Evolutionary conservation across 805 yeast genomes (phyloP), one percentile per base, ranked within the genome.

Genomic region (Yarrowia deformans): DNA sequence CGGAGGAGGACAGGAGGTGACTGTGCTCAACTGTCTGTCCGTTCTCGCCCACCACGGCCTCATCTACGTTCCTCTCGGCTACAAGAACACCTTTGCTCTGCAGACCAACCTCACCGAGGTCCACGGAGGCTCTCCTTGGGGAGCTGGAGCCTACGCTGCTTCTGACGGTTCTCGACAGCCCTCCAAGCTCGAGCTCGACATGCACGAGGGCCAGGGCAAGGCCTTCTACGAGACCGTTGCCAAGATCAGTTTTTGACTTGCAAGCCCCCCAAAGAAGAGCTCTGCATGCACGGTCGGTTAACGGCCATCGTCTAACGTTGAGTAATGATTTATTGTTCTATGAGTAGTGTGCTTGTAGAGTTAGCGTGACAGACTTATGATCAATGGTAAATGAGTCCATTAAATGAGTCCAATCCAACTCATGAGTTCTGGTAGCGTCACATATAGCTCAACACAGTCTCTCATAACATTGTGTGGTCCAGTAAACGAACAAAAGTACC

Each of bases 71-170:
- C 96, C 97, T 71, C 82, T 90, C 73, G 97, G 97, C 71, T 91
- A 87, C 80, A 84, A 82, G 71, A 78, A 81, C 71, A 81, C 84
- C 2, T 88, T 87, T 78, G 83, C 84, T 6, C 83, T 83, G 72
- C 75, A 88, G 72, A 79, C 90, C 50, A 82, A 82, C 79, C 75
- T 88, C 52, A 84, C 82, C 1, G 92, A 90, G 80, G 83, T 86
- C 61, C 96, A 89, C 76, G 97, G 97, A 72, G 90, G 90, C 69
- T 85, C 93, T 29, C 86, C 97, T 55, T 91, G 93, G 92, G 97
- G 97, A 78, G 89, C 97, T 48, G 97, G 97, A 74, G 80, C 90
- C 43, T 82, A 84, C 74, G 92, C 97, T 40, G 90, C 87, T 64
- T 82, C 84, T 64, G 94, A 89, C 75, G 97, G 96, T 67, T 84